Evolutionary conservation across 441 rosid genomes (phyloP).

Genomic region (Populus hybrid): DNA sequence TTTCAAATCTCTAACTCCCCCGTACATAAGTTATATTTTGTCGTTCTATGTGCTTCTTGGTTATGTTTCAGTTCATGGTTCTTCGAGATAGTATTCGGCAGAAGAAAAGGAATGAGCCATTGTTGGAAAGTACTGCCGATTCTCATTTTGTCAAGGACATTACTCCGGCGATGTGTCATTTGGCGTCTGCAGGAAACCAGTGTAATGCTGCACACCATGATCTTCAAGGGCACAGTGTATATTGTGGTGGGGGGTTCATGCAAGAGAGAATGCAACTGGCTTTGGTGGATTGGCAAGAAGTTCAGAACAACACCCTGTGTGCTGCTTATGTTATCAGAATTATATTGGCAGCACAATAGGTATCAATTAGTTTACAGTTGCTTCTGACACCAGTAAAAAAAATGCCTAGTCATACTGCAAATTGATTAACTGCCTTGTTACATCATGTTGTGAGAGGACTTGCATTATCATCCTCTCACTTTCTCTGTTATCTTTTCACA

Average conservation of each 20-base stretch:
- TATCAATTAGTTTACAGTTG: constrained; percentile 25
- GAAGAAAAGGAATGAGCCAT: constrained; percentile 34
- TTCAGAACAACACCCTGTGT: constrained; percentile 22
- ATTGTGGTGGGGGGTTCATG: constrained; percentile 19
- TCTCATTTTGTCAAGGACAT: constrained; percentile 24
- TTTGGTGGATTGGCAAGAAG: constrained; percentile 24
- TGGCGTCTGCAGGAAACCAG: constrained; percentile 20
- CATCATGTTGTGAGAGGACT: neutral
- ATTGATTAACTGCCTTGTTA: neutral
- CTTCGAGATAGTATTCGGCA: constrained; percentile 41
- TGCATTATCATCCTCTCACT: too few relatives aligned
- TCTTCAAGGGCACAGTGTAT: constrained; percentile 16
- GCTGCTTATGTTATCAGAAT: constrained; percentile 20
- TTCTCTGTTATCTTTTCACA: too few relatives aligned
- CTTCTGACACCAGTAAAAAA: neutral
- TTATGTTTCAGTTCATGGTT: constrained; percentile 43
- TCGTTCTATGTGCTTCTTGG: constrained; percentile 1
- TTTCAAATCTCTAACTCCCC: neutral
- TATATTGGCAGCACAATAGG: constrained; percentile 35
- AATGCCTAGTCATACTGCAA: neutral
- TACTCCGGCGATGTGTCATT: constrained; percentile 24
- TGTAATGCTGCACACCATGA: constrained; percentile 14
- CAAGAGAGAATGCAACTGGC: constrained; percentile 23
- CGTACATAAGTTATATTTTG: neutral
- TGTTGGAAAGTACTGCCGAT: constrained; percentile 38